Conservation (phyloP, 371 early-diverging fungal species). For the Nematocida sp. region DNA sequence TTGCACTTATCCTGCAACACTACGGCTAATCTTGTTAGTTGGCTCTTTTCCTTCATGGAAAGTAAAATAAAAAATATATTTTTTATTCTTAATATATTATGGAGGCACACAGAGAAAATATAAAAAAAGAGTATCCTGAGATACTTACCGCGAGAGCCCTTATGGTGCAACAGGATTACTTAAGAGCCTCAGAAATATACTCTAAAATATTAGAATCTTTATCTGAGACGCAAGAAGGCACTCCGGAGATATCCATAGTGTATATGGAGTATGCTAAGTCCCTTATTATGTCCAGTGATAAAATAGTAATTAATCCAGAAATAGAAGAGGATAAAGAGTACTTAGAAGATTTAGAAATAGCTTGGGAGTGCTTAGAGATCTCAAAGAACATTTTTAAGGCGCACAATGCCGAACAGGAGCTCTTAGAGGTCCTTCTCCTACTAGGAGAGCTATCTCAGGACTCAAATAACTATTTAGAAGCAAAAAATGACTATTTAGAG, state of each 20-base stretch:
- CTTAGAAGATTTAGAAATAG: slow-evolving; percentile 64
- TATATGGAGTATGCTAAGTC: slow-evolving; percentile 64
- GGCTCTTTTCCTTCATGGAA: slow-evolving; percentile 67
- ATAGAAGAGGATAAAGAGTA: slow-evolving; percentile 41
- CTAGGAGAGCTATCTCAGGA: slow-evolving; percentile 61
- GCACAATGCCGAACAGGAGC: slow-evolving; percentile 41
- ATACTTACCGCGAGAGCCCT: slow-evolving; percentile 48
- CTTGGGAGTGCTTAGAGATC: slow-evolving; percentile 64
- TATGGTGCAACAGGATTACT: slow-evolving; percentile 55
- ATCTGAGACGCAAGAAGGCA: slow-evolving; percentile 15
- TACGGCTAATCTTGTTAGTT: slow-evolving; percentile 85
- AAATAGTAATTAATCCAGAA: slow-evolving; percentile 44
- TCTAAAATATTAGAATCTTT: slow-evolving; percentile 52
- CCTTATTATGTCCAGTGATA: slow-evolving; percentile 57
- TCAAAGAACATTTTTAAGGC: slow-evolving; percentile 51
- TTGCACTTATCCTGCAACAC: slow-evolving; percentile 92
- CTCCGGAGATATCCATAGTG: slow-evolving; percentile 40
- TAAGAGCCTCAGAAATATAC: slow-evolving; percentile 58
- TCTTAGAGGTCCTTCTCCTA: slow-evolving; percentile 45
- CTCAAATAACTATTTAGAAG: slow-evolving; percentile 59
- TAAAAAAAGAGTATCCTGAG: slow-evolving; percentile 51
- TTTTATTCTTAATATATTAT: not conserved
- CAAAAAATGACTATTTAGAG: slow-evolving; percentile 41
- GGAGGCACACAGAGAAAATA: slow-evolving; percentile 4
- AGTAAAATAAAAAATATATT: not conserved